Conservation (phyloP, 2,329 filamentous ascomycete species). For the Ophiobolus disseminans region DNA sequence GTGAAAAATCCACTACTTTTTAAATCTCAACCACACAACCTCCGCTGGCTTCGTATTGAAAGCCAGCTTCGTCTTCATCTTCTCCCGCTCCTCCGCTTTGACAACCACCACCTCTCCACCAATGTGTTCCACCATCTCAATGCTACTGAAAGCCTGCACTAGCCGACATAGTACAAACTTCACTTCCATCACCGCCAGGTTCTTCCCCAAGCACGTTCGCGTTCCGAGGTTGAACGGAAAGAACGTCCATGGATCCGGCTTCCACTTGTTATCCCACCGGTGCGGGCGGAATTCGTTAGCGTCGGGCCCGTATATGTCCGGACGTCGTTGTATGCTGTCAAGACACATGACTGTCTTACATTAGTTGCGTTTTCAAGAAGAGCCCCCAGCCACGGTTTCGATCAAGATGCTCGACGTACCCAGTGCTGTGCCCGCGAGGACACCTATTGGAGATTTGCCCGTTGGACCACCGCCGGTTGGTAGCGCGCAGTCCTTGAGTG, state of each 20-base stretch:
- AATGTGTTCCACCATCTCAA: conserved; percentile 8
- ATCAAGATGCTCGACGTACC: background rate
- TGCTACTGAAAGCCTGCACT: conserved; percentile 10
- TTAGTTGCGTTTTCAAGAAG: background rate
- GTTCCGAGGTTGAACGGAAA: conserved; percentile 17
- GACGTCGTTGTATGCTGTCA: conserved; percentile 29
- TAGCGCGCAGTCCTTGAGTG: conserved; percentile 23
- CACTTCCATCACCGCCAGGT: conserved; percentile 10
- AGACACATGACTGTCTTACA: conserved; percentile 6
- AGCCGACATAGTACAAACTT: conserved; percentile 13
- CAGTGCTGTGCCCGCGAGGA: conserved; percentile 19
- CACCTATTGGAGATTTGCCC: conserved; percentile 24
- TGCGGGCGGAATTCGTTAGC: conserved; percentile 33
- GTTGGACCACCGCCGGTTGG: conserved; percentile 29
- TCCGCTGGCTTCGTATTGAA: conserved; percentile 19
- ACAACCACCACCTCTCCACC: conserved; percentile 7
- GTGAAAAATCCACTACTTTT: no score
- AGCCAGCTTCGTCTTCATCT: conserved; percentile 13
- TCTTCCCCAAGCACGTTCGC: conserved; percentile 8
- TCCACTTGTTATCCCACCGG: conserved; percentile 29
- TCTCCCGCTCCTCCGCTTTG: background rate
- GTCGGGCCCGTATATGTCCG: conserved; percentile 34
- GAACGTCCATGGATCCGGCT: conserved; percentile 16
- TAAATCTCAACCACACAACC: conserved; percentile 13
- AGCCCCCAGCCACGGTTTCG: no score